Evolutionary conservation across 1,139 yeast genomes (phyloP).

Genomic region (Fermentozyma sake): DNA sequence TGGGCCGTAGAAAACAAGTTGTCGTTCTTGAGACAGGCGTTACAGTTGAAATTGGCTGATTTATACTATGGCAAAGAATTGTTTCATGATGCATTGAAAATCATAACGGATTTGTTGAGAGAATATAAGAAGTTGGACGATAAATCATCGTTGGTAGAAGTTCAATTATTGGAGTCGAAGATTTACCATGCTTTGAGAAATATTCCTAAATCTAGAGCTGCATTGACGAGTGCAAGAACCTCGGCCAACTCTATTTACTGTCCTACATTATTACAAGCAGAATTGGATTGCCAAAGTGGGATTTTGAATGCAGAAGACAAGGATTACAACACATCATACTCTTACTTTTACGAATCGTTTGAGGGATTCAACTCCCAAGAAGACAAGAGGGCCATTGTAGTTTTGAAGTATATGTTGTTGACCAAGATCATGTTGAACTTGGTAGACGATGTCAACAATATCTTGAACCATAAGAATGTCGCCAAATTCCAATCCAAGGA

Average conservation of each 20-base stretch:
- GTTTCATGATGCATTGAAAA: conserved; percentile 66
- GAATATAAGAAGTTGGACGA: conserved; percentile 95
- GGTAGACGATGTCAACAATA: conserved; percentile 77
- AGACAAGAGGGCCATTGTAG: conserved; percentile 66
- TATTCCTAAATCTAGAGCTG: conserved; percentile 87
- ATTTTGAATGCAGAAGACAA: conserved; percentile 94
- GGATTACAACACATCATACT: conserved; percentile 93
- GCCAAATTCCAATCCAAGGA: conserved; percentile 72
- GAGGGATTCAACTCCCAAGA: conserved; percentile 73
- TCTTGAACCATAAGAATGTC: conserved; percentile 76
- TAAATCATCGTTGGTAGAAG: conserved; percentile 91
- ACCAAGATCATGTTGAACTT: conserved; percentile 90
- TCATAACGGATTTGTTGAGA: conserved; percentile 66
- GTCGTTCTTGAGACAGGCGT: conserved; percentile 81
- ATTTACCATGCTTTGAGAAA: conserved; percentile 90
- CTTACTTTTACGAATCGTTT: conserved; percentile 91
- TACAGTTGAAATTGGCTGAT: conserved; percentile 79
- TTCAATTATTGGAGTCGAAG: conserved; percentile 85
- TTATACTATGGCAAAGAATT: conserved; percentile 62
- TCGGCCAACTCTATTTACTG: conserved; percentile 95
- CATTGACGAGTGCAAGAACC: conserved; percentile 92
- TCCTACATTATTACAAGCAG: conserved; percentile 93
- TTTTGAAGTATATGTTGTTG: conserved; percentile 85
- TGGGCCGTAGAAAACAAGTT: conserved; percentile 87
- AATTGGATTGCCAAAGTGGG: conserved; percentile 92